These are phyloP conservation scores for Gastrodia elata DNA, from an alignment of 106 monocot genomes.

Conservation along the genomic window DNA sequence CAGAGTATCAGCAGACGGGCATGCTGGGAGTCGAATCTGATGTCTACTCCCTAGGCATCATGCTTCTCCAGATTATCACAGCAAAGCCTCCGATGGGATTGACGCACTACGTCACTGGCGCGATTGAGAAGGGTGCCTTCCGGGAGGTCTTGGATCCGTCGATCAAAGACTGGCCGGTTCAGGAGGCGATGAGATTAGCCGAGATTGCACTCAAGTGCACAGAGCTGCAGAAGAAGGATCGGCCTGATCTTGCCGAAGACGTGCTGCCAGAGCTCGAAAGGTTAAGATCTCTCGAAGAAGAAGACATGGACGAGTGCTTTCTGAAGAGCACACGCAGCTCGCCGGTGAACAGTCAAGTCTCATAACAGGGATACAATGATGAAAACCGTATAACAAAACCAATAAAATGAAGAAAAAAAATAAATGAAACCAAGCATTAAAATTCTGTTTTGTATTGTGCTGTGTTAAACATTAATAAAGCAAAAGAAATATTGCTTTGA, in stretches of 20 bases:
- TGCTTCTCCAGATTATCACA: constrained; percentile 58
- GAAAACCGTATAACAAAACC: no score
- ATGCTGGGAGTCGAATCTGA: constrained; percentile 64
- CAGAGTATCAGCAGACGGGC: constrained; percentile 64
- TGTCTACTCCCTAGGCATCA: constrained; percentile 58
- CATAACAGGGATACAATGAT: constrained; percentile 3
- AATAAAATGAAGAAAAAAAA: no score
- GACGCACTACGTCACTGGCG: constrained; percentile 29
- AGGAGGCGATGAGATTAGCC: constrained; percentile 34
- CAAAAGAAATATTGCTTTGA: no score
- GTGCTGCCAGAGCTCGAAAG: constrained; percentile 50
- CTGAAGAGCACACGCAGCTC: constrained; percentile 6
- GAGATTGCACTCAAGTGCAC: constrained; percentile 43
- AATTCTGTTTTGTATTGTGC: no score
- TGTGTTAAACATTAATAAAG: no score
- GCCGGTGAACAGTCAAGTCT: constrained; percentile 22
- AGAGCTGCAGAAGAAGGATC: constrained; percentile 48
- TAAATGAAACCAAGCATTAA: no score
- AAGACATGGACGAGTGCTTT: constrained; percentile 8
- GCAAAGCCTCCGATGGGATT: constrained; percentile 52
- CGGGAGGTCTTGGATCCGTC: constrained; percentile 36
- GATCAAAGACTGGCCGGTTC: constrained; percentile 46
- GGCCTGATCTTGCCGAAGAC: constrained; percentile 37
- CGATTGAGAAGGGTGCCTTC: constrained; percentile 41
- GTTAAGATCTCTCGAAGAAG: constrained; percentile 33